phyloP scores from a whole-genome alignment of 2,329 filamentous ascomycete genomes.

The Colletotrichum salicis region DNA sequence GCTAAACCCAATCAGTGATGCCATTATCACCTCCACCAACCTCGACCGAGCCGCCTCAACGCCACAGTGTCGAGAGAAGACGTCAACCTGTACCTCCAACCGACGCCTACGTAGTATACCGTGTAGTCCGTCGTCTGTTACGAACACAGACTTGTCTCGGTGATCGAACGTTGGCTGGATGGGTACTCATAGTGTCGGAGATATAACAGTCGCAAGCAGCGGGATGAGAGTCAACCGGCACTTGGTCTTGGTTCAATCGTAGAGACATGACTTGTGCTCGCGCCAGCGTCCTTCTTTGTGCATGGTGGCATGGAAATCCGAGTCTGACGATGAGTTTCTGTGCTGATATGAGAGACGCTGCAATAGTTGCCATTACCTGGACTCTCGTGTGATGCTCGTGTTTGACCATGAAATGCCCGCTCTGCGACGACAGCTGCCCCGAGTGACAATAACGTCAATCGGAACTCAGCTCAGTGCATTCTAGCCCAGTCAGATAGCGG shows the following conservation, averaged over 20 bases:
- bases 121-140: background rate
- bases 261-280: background rate
- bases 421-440: background rate
- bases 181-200: background rate
- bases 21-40: slow-evolving; percentile 32
- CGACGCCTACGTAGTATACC: too few relatives aligned
- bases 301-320: background rate
- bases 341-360: background rate
- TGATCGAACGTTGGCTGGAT: slow-evolving; percentile 1
- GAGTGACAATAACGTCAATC: background rate
- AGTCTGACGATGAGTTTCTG: background rate
- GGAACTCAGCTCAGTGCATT: background rate
- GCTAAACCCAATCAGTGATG: slow-evolving; percentile 37
- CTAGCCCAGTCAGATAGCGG: background rate
- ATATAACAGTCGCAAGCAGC: slow-evolving; percentile 1
- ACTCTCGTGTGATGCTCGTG: background rate
- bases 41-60: slow-evolving; percentile 30
- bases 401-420: background rate
- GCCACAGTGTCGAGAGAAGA: slow-evolving; percentile 27
- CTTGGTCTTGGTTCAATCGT: background rate
- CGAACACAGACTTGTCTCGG: slow-evolving; percentile 16
- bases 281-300: background rate
- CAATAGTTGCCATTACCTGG: background rate
- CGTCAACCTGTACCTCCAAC: slow-evolving; percentile 5
- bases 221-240: background rate